Evolutionary conservation across 257 asterid species (phyloP).

Genomic region (Prunella vulgaris): DNA sequence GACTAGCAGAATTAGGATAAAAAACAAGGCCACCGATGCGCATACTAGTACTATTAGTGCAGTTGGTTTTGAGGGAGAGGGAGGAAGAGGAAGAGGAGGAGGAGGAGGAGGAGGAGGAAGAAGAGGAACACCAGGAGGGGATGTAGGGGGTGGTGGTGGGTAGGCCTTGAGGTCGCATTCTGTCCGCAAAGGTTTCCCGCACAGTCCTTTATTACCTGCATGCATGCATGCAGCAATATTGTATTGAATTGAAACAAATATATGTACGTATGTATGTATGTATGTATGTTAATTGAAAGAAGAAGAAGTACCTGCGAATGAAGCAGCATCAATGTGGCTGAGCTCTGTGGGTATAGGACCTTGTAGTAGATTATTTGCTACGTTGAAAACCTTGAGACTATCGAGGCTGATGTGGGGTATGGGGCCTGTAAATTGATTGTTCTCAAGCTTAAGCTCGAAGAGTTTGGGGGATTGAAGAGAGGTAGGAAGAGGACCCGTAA

Average conservation of each 20-base stretch:
- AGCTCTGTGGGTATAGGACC: conserved; percentile 67
- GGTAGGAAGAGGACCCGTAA: conserved; percentile 61
- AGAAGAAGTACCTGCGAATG: conserved; percentile 48
- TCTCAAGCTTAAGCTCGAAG: conserved; percentile 61
- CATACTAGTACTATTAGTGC: conserved; percentile 20
- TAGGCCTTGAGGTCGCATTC: conserved; percentile 34
- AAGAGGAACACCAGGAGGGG: not conserved
- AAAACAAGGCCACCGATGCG: conserved; percentile 28
- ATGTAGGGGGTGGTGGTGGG: conserved; percentile 32
- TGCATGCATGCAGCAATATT: too few relatives aligned
- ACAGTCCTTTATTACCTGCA: conserved; percentile 69
- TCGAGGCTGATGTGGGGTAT: conserved; percentile 54
- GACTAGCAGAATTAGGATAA: conserved; percentile 28
- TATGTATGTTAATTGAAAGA: too few relatives aligned
- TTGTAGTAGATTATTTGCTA: conserved; percentile 68
- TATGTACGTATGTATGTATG: too few relatives aligned
- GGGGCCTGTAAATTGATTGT: conserved; percentile 61
- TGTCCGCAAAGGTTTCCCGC: conserved; percentile 59
- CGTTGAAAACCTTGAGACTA: conserved; percentile 43
- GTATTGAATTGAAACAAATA: too few relatives aligned
- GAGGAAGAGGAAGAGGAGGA: not conserved
- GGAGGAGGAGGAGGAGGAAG: not conserved
- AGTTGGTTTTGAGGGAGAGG: not conserved
- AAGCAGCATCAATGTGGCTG: conserved; percentile 38
- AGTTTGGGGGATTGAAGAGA: conserved; percentile 73